Percentiles rank a stretch among this genome's conserved stretches.
phyloP scores from a whole-genome alignment of 768 basidiomycete genomes.

The Coprinellus micaceus region DNA sequence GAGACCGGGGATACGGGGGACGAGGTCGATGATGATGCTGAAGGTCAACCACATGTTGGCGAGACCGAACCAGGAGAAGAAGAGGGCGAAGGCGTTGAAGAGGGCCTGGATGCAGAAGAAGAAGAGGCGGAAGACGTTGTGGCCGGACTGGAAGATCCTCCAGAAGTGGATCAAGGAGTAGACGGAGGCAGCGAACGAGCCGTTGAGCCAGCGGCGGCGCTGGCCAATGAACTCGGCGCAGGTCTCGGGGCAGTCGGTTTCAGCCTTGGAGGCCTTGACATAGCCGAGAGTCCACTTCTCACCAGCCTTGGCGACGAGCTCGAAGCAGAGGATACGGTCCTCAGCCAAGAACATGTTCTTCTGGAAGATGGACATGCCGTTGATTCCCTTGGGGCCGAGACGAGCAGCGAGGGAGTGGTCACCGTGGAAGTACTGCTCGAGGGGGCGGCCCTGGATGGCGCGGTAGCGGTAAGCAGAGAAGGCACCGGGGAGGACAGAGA shows the following conservation, averaged over 20 bases:
- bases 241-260: conserved; percentile 94
- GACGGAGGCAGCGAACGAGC: conserved; percentile 83
- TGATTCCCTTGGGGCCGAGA: conserved; percentile 88
- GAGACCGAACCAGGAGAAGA: conserved; percentile 92
- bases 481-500: conserved; percentile 92
- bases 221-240: conserved; percentile 92
- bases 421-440: conserved; percentile 84
- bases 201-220: conserved; percentile 94
- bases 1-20: conserved; percentile 38
- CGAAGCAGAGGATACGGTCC: conserved; percentile 97
- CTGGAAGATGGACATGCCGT: conserved; percentile 96
- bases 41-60: conserved; percentile 94
- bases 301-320: conserved; percentile 86
- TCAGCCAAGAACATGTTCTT: conserved; percentile 85
- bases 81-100: conserved; percentile 77
- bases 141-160: conserved; percentile 80
- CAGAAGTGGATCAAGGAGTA: conserved; percentile 94
- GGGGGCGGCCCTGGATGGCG: conserved; percentile 85
- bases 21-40: conserved; percentile 88
- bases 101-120: conserved; percentile 93
- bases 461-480: conserved; percentile 96
- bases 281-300: conserved; percentile 86
- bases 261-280: conserved; percentile 94
- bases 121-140: conserved; percentile 90
- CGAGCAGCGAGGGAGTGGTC: conserved; percentile 90